A percentile compares a stretch with the other conserved stretches of the same genome.
Conservation (phyloP, 2,329 filamentous ascomycete genomes). For the Diaporthe destruens region DNA sequence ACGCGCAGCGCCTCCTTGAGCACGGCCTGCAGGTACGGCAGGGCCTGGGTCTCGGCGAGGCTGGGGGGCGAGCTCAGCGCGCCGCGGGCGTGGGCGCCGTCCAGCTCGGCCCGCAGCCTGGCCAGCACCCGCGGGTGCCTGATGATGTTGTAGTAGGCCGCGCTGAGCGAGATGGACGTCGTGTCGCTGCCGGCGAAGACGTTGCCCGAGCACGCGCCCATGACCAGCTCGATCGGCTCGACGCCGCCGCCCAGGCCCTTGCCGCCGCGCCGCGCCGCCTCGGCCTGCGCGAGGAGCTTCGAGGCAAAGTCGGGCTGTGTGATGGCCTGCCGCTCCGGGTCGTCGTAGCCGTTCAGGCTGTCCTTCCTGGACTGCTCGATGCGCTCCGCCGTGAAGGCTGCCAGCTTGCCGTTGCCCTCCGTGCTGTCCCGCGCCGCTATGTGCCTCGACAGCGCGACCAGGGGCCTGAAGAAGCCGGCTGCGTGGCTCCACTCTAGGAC, state of each 20-base stretch:
- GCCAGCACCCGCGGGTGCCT: conserved; percentile 45
- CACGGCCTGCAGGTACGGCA: conserved; percentile 66
- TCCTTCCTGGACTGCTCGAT: conserved; percentile 26
- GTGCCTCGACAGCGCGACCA: background rate
- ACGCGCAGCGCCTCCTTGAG: conserved; percentile 67
- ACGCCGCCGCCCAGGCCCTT: conserved; percentile 44
- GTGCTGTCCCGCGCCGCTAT: background rate
- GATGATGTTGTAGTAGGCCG: conserved; percentile 59
- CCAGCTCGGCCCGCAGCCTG: conserved; percentile 47
- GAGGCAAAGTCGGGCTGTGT: conserved; percentile 53
- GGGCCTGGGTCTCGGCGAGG: conserved; percentile 54
- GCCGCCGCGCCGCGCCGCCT: conserved; percentile 53
- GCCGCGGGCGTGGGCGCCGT: conserved; percentile 46
- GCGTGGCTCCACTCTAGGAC: conserved; percentile 40
- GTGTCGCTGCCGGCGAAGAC: conserved; percentile 58
- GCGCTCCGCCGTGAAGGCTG: background rate
- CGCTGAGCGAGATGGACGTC: conserved; percentile 60
- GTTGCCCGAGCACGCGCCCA: conserved; percentile 48
- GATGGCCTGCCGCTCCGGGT: conserved; percentile 17
- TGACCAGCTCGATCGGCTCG: background rate
- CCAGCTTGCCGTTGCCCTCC: background rate
- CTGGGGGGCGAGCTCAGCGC: conserved; percentile 38
- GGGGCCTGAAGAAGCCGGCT: conserved; percentile 1
- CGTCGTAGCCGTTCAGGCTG: conserved; percentile 14
- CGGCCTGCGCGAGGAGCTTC: conserved; percentile 56